A percentile compares a stretch with the other conserved stretches of the same genome.
Evolutionary conservation across 441 rosid genomes (phyloP).

Genomic region (Pelargonium hybrid): DNA sequence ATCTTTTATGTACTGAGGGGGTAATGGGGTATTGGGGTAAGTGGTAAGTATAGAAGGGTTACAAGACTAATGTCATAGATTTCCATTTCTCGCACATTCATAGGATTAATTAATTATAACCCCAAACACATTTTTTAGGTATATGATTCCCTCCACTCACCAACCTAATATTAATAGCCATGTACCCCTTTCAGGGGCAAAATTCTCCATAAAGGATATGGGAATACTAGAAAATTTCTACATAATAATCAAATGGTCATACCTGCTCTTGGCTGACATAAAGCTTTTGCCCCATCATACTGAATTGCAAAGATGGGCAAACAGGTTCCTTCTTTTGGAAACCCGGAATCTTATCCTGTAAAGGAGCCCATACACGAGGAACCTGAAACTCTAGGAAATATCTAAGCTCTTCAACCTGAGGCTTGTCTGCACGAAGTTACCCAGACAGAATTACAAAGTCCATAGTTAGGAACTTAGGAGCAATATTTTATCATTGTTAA

Average conservation of each 20-base stretch:
- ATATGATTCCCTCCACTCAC: not conserved
- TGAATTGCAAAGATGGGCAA: constrained; percentile 54
- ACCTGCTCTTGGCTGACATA: constrained; percentile 72
- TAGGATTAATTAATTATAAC: not conserved
- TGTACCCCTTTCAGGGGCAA: not conserved
- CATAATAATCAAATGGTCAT: not conserved
- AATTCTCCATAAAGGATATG: not conserved
- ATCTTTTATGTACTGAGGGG: no score
- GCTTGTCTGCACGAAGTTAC: constrained; percentile 48
- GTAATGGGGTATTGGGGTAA: not conserved
- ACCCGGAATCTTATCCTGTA: constrained; percentile 57
- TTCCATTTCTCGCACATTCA: not conserved
- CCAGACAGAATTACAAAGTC: not conserved
- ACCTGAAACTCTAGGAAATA: constrained; percentile 70
- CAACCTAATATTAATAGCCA: not conserved
- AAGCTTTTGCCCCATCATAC: constrained; percentile 81
- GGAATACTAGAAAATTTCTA: not conserved
- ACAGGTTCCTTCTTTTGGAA: constrained; percentile 45
- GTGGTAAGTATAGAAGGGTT: no score
- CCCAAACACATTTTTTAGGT: not conserved
- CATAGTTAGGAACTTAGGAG: not conserved
- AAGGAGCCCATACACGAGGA: constrained; percentile 68
- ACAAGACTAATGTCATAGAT: not conserved
- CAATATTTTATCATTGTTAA: not conserved
- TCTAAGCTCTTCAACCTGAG: constrained; percentile 67